Conservation (phyloP, 257 asterid genomes). For the Cordia subcordata region DNA sequence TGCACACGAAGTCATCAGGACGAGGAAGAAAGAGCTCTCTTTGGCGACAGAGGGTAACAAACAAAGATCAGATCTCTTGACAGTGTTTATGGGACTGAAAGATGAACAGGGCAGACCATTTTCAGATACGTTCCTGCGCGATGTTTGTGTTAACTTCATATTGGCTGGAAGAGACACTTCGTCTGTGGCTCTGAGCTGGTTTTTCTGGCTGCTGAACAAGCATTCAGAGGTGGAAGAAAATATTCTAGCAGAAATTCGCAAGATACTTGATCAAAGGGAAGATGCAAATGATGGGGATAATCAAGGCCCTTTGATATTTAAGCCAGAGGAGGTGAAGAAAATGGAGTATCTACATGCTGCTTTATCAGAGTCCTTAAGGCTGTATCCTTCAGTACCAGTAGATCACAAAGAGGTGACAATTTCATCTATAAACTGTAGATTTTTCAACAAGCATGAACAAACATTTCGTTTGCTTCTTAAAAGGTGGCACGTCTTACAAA, state of each 20-base stretch:
- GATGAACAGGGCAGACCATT: slow-evolving; percentile 53
- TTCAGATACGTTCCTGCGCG: slow-evolving; percentile 61
- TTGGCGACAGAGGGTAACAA: slow-evolving; percentile 16
- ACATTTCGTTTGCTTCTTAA: no score
- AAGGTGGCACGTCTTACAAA: no score
- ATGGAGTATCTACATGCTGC: slow-evolving; percentile 98
- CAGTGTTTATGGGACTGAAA: slow-evolving; percentile 69
- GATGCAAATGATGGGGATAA: slow-evolving; percentile 4
- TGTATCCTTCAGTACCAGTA: slow-evolving; percentile 96
- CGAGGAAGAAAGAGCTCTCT: slow-evolving; percentile 61
- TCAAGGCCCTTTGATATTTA: slow-evolving; percentile 33
- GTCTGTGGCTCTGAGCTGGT: slow-evolving; percentile 93
- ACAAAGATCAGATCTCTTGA: slow-evolving; percentile 58
- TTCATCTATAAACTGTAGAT: not conserved
- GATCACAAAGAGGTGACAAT: slow-evolving; percentile 85
- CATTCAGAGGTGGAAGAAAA: slow-evolving; percentile 67
- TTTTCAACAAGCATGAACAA: no score
- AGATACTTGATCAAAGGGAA: slow-evolving; percentile 50
- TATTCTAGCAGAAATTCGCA: slow-evolving; percentile 57
- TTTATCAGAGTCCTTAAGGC: slow-evolving; percentile 76
- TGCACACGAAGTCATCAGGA: slow-evolving; percentile 61
- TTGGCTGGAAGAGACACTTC: slow-evolving; percentile 97
- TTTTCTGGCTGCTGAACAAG: slow-evolving; percentile 68
- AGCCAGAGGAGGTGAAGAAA: slow-evolving; percentile 82
- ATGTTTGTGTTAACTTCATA: slow-evolving; percentile 85